These are phyloP conservation scores for Boletus subparvulus DNA, from an alignment of 768 basidiomycete genomes.

Conservation along the genomic window DNA sequence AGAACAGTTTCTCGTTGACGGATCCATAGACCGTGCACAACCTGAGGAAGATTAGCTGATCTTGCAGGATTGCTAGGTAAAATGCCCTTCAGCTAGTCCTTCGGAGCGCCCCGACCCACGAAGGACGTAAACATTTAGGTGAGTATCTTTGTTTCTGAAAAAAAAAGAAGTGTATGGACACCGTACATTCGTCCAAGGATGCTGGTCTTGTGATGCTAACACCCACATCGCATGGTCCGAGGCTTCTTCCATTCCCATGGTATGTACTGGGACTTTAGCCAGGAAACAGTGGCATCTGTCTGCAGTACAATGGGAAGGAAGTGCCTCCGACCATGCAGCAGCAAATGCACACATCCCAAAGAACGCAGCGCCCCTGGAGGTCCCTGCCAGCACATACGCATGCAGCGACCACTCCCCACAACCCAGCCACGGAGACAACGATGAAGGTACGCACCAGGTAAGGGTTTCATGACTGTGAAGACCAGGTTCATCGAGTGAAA, in stretches of 20 bases:
- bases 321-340: conserved; percentile 37
- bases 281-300: conserved; percentile 31
- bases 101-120: neutral
- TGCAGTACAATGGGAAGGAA: conserved; percentile 39
- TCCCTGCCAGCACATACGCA: neutral
- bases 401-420: conserved; percentile 10
- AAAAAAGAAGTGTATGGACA: neutral
- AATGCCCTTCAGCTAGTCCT: conserved; percentile 4
- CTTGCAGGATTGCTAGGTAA: neutral
- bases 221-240: conserved; percentile 37
- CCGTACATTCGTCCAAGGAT: neutral
- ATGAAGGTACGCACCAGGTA: conserved; percentile 18
- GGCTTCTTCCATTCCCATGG: conserved; percentile 59
- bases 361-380: conserved; percentile 17
- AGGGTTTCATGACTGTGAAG: neutral
- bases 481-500: neutral
- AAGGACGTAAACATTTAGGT: neutral
- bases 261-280: conserved; percentile 41
- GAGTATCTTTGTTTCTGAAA: neutral
- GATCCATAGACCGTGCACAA: neutral
- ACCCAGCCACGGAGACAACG: conserved; percentile 13
- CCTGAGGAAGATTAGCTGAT: conserved; percentile 1
- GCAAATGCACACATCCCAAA: conserved; percentile 22
- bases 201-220: conserved; percentile 28
- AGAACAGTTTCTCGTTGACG: conserved; percentile 3